Percentiles rank a stretch among this genome's conserved stretches.
Evolutionary conservation across 345 rosid genomes (phyloP).

Genomic region (Citrus unshiu): DNA sequence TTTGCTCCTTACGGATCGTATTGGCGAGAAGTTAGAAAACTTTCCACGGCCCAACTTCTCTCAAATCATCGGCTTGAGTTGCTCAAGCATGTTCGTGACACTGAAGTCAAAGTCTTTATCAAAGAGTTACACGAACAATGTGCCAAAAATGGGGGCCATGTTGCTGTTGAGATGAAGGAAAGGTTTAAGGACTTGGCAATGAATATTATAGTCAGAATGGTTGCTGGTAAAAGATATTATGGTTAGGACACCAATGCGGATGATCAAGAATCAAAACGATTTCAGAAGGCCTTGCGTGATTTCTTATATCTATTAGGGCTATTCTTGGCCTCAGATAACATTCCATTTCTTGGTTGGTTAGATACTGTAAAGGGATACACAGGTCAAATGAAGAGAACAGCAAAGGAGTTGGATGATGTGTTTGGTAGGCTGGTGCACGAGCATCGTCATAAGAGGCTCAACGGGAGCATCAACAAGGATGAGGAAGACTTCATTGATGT

Average conservation of each 20-base stretch:
- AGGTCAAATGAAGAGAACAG: conserved; percentile 27
- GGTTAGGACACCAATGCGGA: neutral
- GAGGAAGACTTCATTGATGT: conserved; percentile 47
- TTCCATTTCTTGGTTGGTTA: conserved; percentile 35
- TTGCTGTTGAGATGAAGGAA: conserved; percentile 24
- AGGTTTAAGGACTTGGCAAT: conserved; percentile 18
- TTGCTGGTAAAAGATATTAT: conserved; percentile 27
- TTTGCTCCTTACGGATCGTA: conserved; percentile 32
- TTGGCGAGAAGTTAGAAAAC: conserved; percentile 39
- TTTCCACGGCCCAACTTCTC: conserved; percentile 26
- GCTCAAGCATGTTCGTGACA: conserved; percentile 29
- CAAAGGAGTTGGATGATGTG: conserved; percentile 35
- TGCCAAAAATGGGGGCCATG: conserved; percentile 18
- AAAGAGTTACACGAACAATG: conserved; percentile 17
- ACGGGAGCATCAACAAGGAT: neutral
- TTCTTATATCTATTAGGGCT: conserved; percentile 20
- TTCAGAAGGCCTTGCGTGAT: conserved; percentile 16
- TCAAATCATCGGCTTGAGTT: conserved; percentile 27
- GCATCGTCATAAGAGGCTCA: conserved; percentile 26
- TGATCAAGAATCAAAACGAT: conserved; percentile 15
- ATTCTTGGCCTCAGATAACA: conserved; percentile 22
- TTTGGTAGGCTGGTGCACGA: conserved; percentile 37
- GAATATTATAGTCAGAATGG: conserved; percentile 27
- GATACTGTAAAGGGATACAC: conserved; percentile 24
- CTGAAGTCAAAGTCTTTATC: conserved; percentile 15